phyloP scores from a whole-genome alignment of 805 yeast genomes.

The Candida saitoana region DNA sequence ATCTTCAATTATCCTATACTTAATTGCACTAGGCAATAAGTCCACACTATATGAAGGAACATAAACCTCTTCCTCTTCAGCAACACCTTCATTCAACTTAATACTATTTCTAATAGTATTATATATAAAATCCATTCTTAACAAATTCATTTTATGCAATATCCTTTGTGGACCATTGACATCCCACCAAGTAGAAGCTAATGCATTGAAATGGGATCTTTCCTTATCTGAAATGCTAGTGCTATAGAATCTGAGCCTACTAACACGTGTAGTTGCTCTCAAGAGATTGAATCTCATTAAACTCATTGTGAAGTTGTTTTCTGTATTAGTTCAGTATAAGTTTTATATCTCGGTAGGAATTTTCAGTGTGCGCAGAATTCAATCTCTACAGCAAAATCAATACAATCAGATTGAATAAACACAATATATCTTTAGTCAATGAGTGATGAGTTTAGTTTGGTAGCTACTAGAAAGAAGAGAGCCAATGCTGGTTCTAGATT shows the following conservation, averaged over 20 bases:
- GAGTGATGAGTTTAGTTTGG: conserved; percentile 50
- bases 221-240: conserved; percentile 44
- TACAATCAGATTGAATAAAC: too few species aligned
- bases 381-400: too few species aligned
- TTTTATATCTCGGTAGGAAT: too few species aligned
- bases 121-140: conserved; percentile 82
- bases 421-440: too few species aligned
- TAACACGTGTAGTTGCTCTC: neutral
- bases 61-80: conserved; percentile 47
- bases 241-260: neutral
- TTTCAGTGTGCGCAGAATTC: too few species aligned
- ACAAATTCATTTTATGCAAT: conserved; percentile 88
- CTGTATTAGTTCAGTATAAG: too few species aligned
- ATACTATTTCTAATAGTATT: conserved; percentile 49
- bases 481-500: conserved; percentile 88
- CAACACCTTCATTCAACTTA: conserved; percentile 32
- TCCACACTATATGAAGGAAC: conserved; percentile 75
- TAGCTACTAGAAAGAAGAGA: conserved; percentile 72
- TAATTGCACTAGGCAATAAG: conserved; percentile 57
- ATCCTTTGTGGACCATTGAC: conserved; percentile 88
- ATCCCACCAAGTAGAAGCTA: conserved; percentile 99
- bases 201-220: conserved; percentile 71
- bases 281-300: too few species aligned
- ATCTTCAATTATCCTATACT: conserved; percentile 44
- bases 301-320: too few species aligned